These are phyloP conservation scores for Lasiodiplodia hormozganensis DNA, from an alignment of 2,329 filamentous ascomycete genomes.

Conservation along the genomic window DNA sequence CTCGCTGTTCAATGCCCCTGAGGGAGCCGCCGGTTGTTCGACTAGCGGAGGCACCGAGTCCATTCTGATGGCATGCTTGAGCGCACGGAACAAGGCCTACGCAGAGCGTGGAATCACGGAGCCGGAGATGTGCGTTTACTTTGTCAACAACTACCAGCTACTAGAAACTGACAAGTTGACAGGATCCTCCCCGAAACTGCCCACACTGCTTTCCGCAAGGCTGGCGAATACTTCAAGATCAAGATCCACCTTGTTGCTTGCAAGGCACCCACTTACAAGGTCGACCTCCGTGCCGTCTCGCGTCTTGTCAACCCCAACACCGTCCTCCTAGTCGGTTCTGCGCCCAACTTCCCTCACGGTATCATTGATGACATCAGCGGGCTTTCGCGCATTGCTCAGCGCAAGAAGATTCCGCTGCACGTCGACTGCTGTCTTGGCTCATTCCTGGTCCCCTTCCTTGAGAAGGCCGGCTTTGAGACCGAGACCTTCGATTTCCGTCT, in stretches of 20 bases:
- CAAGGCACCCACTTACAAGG: conserved; percentile 84
- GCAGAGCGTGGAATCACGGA: conserved; percentile 85
- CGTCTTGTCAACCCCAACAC: conserved; percentile 95
- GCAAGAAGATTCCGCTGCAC: conserved; percentile 84
- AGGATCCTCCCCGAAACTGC: conserved; percentile 94
- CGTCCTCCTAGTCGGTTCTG: conserved; percentile 88
- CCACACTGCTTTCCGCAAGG: conserved; percentile 96
- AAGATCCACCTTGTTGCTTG: conserved; percentile 88
- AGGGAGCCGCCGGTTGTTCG: conserved; percentile 84
- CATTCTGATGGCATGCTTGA: conserved; percentile 93
- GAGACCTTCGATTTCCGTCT: conserved; percentile 92
- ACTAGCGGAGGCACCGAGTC: conserved; percentile 95
- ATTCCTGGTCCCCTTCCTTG: conserved; percentile 90
- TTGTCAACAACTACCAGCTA: background rate
- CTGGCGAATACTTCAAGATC: conserved; percentile 94
- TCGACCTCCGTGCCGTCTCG: conserved; percentile 77
- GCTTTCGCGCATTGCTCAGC: conserved; percentile 81
- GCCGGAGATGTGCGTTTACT: conserved; percentile 79
- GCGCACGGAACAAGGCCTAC: conserved; percentile 87
- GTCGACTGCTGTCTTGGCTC: conserved; percentile 98
- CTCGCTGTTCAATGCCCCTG: conserved; percentile 85
- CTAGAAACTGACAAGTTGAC: conserved; percentile 30
- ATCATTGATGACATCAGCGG: conserved; percentile 94
- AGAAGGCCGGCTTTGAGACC: conserved; percentile 90
- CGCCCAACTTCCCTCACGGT: conserved; percentile 97